phyloP scores from a whole-genome alignment of 805 yeast genomes.

The Candida fluviatilis region DNA sequence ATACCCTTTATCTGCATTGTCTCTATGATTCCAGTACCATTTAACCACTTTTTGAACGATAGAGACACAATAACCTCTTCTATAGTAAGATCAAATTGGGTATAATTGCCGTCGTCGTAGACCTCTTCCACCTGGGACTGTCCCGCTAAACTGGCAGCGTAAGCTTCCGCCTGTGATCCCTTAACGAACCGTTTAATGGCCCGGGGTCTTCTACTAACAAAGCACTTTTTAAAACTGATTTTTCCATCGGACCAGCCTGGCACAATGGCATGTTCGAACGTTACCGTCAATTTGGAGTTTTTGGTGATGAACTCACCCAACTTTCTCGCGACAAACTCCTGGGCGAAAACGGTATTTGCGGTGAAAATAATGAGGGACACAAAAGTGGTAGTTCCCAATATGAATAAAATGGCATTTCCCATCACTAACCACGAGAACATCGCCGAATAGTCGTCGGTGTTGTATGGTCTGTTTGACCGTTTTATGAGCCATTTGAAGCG shows the following conservation, averaged over 20 bases:
- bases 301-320: constrained; percentile 81
- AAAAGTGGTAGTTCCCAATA: constrained; percentile 90
- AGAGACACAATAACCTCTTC: constrained; percentile 79
- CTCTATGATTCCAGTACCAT: constrained; percentile 82
- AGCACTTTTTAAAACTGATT: constrained; percentile 78
- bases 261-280: constrained; percentile 89
- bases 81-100: constrained; percentile 89
- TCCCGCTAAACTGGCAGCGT: constrained; percentile 43
- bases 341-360: constrained; percentile 81
- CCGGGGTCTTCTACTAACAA: constrained; percentile 81
- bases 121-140: constrained; percentile 23
- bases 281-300: constrained; percentile 77
- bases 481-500: constrained; percentile 71
- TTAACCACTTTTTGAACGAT: constrained; percentile 81
- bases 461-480: constrained; percentile 76
- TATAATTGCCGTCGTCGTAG: constrained; percentile 85
- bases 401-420: constrained; percentile 75
- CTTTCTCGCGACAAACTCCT: constrained; percentile 77
- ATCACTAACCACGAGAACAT: constrained; percentile 88
- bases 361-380: constrained; percentile 74
- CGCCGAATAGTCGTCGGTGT: constrained; percentile 89
- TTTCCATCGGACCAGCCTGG: constrained; percentile 92
- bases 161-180: constrained; percentile 72
- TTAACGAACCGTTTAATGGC: constrained; percentile 50
- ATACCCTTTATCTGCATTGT: constrained; percentile 75